Conservation (phyloP, 495 filamentous ascomycete genomes). For the Talaromyces nanjingensis region DNA sequence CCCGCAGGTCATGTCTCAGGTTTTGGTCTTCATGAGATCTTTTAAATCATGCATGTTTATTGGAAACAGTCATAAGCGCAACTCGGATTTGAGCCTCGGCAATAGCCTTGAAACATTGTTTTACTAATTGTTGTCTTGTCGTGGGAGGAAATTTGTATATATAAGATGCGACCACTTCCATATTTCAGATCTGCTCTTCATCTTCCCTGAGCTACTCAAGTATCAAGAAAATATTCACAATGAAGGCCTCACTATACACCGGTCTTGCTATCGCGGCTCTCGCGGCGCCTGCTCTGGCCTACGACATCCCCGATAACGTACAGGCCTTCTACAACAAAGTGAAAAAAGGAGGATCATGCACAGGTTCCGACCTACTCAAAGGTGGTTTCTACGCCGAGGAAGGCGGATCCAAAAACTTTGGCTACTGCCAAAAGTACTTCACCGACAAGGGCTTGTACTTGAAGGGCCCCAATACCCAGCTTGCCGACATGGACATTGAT, state of each 20-base stretch:
- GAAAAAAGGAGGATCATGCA: slow-evolving; percentile 12
- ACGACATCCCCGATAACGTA: slow-evolving; percentile 23
- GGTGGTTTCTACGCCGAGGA: slow-evolving; percentile 21
- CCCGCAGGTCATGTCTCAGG: not conserved
- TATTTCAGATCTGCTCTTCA: not conserved
- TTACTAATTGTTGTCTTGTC: not conserved
- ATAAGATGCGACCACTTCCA: not conserved
- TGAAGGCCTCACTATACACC: not conserved
- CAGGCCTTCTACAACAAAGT: slow-evolving; percentile 22
- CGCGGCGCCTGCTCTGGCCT: slow-evolving; percentile 11
- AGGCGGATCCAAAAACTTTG: slow-evolving; percentile 10
- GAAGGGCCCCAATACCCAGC: slow-evolving; percentile 18
- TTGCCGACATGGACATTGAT: slow-evolving; percentile 56
- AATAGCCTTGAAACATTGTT: not conserved
- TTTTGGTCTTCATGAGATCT: not conserved
- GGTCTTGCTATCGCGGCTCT: not conserved
- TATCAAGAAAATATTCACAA: not conserved
- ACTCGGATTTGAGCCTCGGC: not conserved
- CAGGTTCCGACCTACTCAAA: slow-evolving; percentile 10
- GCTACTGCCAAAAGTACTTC: slow-evolving; percentile 22
- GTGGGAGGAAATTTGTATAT: not conserved
- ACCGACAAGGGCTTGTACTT: slow-evolving; percentile 24
- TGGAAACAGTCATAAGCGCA: not conserved
- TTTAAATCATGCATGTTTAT: not conserved
- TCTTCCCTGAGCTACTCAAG: not conserved